Conservation (phyloP, 371 early-diverging fungal species). For the Mucor mucedo region DNA sequence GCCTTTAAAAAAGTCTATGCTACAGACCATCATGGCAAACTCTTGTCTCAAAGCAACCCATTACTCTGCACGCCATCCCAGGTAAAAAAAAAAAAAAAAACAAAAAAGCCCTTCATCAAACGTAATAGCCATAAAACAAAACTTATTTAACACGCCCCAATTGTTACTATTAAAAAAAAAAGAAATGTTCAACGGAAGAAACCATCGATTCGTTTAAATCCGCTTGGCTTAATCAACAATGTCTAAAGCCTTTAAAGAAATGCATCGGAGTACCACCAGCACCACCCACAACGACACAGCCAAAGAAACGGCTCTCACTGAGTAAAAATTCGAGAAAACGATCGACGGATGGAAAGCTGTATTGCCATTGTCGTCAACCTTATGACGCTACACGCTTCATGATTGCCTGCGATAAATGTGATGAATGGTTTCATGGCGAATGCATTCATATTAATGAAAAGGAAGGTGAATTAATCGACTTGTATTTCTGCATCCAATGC, state of each 20-base stretch:
- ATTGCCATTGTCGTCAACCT: constrained; percentile 61
- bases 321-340: neutral
- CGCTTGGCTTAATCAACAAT: constrained; percentile 15
- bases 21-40: constrained; percentile 15
- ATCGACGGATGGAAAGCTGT: constrained; percentile 29
- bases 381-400: constrained; percentile 63
- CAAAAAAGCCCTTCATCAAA: neutral
- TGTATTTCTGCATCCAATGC: constrained; percentile 62
- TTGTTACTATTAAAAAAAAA: neutral
- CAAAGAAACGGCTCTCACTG: neutral
- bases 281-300: too few relatives aligned
- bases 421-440: constrained; percentile 72
- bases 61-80: too few relatives aligned
- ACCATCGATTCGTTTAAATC: constrained; percentile 21
- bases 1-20: constrained; percentile 35
- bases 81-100: too few relatives aligned
- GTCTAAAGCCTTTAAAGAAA: too few relatives aligned
- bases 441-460: constrained; percentile 65
- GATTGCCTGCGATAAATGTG: constrained; percentile 71
- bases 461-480: constrained; percentile 62
- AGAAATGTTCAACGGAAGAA: constrained; percentile 9
- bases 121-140: neutral
- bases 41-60: too few relatives aligned
- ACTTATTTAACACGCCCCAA: too few relatives aligned
- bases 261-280: too few relatives aligned